Evolutionary conservation across 108 stramenopile genomes (phyloP).

Genomic region (Schizochytrium sp.): DNA sequence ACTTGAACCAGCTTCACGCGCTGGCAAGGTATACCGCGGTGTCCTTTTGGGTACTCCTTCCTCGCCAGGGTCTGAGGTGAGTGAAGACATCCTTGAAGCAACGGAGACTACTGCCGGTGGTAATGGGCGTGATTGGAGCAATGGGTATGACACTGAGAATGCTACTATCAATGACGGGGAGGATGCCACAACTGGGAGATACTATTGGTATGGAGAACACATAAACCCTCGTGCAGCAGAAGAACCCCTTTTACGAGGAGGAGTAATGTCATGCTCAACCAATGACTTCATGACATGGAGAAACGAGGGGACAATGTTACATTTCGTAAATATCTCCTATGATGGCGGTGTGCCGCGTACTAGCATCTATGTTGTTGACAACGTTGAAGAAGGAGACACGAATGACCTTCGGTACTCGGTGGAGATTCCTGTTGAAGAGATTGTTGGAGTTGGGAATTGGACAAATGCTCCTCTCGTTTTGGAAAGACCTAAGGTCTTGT

Average conservation of each 20-base stretch:
- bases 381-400: background rate
- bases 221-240: conserved; percentile 2
- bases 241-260: conserved; percentile 62
- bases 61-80: conserved; percentile 57
- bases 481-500: conserved; percentile 82
- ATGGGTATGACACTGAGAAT: conserved; percentile 25
- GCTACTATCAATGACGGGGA: conserved; percentile 49
- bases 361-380: conserved; percentile 7
- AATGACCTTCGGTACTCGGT: background rate
- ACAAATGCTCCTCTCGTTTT: conserved; percentile 68
- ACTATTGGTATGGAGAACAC: conserved; percentile 82
- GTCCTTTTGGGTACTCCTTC: conserved; percentile 70
- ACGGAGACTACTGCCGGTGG: conserved; percentile 25
- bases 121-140: background rate
- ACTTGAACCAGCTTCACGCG: conserved; percentile 63
- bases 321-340: conserved; percentile 83
- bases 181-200: conserved; percentile 63
- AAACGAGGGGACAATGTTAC: conserved; percentile 84
- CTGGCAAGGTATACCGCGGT: conserved; percentile 73
- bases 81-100: background rate
- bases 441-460: conserved; percentile 6
- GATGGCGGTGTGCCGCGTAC: conserved; percentile 48
- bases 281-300: conserved; percentile 82
- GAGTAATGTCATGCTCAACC: conserved; percentile 85
- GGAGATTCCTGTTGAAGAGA: background rate